Evolutionary conservation across 371 early-diverging fungal genomes (phyloP), one percentile per base, ranked within the genome.

Genomic region (Mucor racemosus): DNA sequence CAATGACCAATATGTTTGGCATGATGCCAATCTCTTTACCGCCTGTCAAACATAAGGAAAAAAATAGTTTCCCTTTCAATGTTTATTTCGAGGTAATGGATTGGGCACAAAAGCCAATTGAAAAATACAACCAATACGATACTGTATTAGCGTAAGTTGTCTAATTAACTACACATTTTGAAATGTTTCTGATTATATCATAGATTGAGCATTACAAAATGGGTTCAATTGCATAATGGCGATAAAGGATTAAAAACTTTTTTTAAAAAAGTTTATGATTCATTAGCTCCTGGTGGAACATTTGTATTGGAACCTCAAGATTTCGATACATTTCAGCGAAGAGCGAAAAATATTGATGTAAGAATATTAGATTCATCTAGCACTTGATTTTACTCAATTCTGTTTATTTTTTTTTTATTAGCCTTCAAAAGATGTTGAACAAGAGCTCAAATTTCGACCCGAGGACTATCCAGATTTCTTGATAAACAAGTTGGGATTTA

Each of bases 171-270:
- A 19, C 34, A 26, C 17, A 4, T 11, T 7, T 21, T 9, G 3
- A 17, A 34, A 21, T 1, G 4, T 13, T 42, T 26, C 41, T 1
- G 34, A 13, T 14, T 13, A 5, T 35, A 1, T 21, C 1, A 33
- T 67, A 82, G 88, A 0, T 73, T 91, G 38, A 86, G 85, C 46
- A 74, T 95, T 14, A 91, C 91, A 6, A 95, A 94, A 71, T 94
- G 94, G 94, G 89, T 95, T 42, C 95, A 95, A 58, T 71, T 96
- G 21, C 85, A 92, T 64, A 71, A 80, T 35, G 94, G 94, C 0
- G 96, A 95, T 71, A 77, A 78, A 4, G 94, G 92, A 5, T 58
- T 95, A n/a, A 81, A 85, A 58, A 58, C 57, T 5, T 91, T 95
- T 55, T 93, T 95, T 72, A 66, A 75, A 57, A 88, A 88, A 62